Evolutionary conservation across 1,139 yeast species (phyloP).

Genomic region (Yamadazyma blattariae): DNA sequence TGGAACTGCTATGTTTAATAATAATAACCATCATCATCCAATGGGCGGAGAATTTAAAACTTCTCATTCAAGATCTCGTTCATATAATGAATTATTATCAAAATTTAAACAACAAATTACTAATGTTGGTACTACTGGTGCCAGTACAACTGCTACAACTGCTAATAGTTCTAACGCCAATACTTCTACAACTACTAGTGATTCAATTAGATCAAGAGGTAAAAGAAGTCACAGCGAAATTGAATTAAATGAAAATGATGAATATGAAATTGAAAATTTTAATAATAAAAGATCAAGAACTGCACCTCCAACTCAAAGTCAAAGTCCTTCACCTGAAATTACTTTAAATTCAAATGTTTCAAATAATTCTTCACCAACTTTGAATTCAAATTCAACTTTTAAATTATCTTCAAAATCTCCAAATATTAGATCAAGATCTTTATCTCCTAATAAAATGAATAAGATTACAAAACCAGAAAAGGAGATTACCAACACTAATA

Average conservation of each 20-base stretch:
- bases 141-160: conserved; percentile 11
- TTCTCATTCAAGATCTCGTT: conserved; percentile 31
- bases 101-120: conserved; percentile 23
- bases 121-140: no score
- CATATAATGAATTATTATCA: conserved; percentile 29
- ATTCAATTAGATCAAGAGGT: conserved; percentile 12
- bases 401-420: conserved; percentile 6
- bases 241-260: conserved; percentile 23
- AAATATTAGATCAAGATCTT: conserved; percentile 27
- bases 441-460: conserved; percentile 25
- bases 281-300: conserved; percentile 42
- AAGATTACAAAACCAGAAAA: conserved; percentile 20
- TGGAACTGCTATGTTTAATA: conserved; percentile 26
- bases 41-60: conserved; percentile 16
- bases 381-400: conserved; percentile 1
- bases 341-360: neutral
- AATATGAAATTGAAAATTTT: conserved; percentile 1
- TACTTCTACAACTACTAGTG: no score
- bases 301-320: conserved; percentile 38
- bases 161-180: no score
- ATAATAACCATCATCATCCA: conserved; percentile 29
- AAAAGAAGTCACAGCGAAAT: conserved; percentile 15
- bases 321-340: conserved; percentile 10
- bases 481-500: no score
- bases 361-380: neutral